These are phyloP conservation scores for Psophocarpus tetragonolobus DNA, from an alignment of 306 rosid species.

Conservation along the genomic window DNA sequence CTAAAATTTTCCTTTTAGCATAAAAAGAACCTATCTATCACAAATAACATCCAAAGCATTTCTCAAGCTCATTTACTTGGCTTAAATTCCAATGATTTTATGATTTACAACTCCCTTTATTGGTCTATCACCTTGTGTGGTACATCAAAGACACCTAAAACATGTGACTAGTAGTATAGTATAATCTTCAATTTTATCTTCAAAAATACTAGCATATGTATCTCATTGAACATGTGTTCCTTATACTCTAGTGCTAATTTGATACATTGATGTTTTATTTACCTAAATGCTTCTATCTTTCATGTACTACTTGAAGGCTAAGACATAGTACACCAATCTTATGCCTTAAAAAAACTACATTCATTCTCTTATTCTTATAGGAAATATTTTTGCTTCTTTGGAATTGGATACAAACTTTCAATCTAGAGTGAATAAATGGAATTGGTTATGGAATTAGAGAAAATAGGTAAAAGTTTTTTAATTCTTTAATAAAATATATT, in stretches of 20 bases:
- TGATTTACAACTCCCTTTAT: background rate
- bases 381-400: too few species aligned
- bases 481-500: too few species aligned
- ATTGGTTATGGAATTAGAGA: too few species aligned
- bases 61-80: background rate
- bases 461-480: too few species aligned
- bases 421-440: too few species aligned
- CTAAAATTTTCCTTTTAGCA: background rate
- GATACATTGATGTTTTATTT: background rate
- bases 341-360: background rate
- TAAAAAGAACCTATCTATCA: background rate
- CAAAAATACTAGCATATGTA: background rate
- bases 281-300: background rate
- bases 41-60: background rate
- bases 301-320: background rate
- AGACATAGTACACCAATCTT: background rate
- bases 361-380: background rate
- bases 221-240: background rate
- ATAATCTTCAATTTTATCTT: background rate
- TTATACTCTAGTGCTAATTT: background rate
- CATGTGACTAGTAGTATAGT: background rate
- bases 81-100: background rate
- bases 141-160: background rate
- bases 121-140: background rate
- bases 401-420: too few species aligned